phyloP scores from a whole-genome alignment of 805 yeast genomes.

The Vanderwaltozyma verrucispora region DNA sequence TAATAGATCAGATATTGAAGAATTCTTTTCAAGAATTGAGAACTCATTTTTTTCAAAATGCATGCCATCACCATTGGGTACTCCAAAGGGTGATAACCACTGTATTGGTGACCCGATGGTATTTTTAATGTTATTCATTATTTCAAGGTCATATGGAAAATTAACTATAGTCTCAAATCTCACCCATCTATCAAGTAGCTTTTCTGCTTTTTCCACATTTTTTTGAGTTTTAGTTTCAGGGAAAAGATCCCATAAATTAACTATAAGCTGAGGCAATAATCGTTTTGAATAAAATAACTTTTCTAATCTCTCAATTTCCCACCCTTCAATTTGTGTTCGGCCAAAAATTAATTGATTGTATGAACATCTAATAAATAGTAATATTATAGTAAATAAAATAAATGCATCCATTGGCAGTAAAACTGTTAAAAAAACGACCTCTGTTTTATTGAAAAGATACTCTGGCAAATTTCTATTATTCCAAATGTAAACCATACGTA shows the following conservation, averaged over 20 bases:
- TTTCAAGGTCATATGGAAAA: constrained; percentile 77
- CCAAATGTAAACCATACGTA: constrained; percentile 37
- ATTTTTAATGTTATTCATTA: constrained; percentile 40
- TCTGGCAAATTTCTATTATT: constrained; percentile 41
- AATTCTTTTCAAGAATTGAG: constrained; percentile 26
- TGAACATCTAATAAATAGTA: constrained; percentile 54
- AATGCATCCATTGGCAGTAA: constrained; percentile 47
- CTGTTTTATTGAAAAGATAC: constrained; percentile 41
- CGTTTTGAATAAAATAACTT: constrained; percentile 47
- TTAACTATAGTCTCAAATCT: constrained; percentile 50
- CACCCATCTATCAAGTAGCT: constrained; percentile 21
- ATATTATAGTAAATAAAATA: constrained; percentile 47
- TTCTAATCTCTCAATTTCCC: constrained; percentile 84
- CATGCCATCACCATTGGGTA: constrained; percentile 51
- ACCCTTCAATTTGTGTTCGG: constrained; percentile 79
- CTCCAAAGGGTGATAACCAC: constrained; percentile 69
- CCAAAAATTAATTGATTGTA: constrained; percentile 48
- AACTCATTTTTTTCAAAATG: constrained; percentile 46
- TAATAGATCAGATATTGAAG: constrained; percentile 39
- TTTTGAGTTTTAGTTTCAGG: constrained; percentile 9
- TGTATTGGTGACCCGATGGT: constrained; percentile 50
- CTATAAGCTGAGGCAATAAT: constrained; percentile 35
- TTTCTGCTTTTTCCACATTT: constrained; percentile 9
- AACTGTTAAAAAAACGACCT: constrained; percentile 45
- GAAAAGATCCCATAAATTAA: constrained; percentile 37